These are phyloP conservation scores for Komagataella pastoris DNA, from an alignment of 805 yeast genomes.

Conservation along the genomic window DNA sequence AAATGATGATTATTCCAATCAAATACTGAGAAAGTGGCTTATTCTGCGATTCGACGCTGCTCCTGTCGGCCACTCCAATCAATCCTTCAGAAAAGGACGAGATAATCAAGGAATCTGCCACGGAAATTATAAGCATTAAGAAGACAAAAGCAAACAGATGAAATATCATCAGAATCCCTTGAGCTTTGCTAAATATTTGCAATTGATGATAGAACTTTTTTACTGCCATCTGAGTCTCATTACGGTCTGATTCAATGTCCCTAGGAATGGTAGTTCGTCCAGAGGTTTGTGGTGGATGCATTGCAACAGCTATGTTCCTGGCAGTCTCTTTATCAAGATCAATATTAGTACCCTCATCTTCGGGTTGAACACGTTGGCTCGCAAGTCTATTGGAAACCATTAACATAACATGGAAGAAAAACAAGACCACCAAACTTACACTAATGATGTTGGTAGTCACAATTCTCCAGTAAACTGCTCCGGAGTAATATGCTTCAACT, in stretches of 20 bases:
- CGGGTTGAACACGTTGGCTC: background rate
- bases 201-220: background rate
- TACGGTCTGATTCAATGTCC: background rate
- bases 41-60: background rate
- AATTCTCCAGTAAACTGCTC: background rate
- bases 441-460: background rate
- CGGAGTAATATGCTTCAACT: background rate
- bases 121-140: background rate
- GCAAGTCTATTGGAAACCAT: background rate
- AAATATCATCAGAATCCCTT: slow-evolving; percentile 1
- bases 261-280: background rate
- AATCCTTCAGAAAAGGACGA: background rate
- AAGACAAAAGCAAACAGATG: background rate
- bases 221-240: background rate
- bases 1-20: background rate
- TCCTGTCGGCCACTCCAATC: background rate
- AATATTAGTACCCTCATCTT: background rate
- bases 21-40: background rate
- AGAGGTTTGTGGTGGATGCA: background rate
- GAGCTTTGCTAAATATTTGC: background rate
- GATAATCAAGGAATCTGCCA: background rate
- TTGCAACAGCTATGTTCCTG: too few species aligned
- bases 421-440: background rate
- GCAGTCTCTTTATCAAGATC: background rate
- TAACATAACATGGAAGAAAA: background rate